Evolutionary conservation across 1,139 yeast genomes (phyloP).

Genomic region (Meyerozyma sp.): DNA sequence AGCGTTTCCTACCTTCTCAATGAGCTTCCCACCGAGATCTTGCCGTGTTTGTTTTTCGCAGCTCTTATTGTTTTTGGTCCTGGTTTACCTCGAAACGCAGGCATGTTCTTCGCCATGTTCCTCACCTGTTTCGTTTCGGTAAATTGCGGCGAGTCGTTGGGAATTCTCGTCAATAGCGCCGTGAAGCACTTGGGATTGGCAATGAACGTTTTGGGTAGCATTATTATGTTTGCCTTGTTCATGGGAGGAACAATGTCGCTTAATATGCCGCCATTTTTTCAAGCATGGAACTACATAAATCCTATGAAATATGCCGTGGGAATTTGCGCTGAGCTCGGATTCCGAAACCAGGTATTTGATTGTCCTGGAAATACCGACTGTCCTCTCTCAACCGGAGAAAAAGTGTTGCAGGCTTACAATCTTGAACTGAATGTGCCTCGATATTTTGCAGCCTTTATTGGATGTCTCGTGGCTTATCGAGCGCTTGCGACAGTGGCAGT

Average conservation of each 20-base stretch:
- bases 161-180: constrained; percentile 16
- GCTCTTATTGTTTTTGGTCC: constrained; percentile 17
- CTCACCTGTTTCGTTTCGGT: constrained; percentile 13
- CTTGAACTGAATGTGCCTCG: constrained; percentile 25
- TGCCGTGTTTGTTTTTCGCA: constrained; percentile 16
- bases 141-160: constrained; percentile 20
- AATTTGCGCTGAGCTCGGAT: constrained; percentile 32
- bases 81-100: constrained; percentile 18
- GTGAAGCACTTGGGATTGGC: constrained; percentile 21
- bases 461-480: constrained; percentile 15
- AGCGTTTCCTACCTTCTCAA: constrained; percentile 17
- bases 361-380: constrained; percentile 25
- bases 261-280: constrained; percentile 20
- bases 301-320: constrained; percentile 22
- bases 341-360: constrained; percentile 25
- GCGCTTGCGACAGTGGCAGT: constrained; percentile 12
- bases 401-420: constrained; percentile 29
- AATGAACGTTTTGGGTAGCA: constrained; percentile 16
- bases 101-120: constrained; percentile 18
- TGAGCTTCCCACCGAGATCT: constrained; percentile 18
- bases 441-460: constrained; percentile 17
- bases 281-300: constrained; percentile 18
- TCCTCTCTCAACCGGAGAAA: constrained; percentile 28
- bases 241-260: constrained; percentile 26
- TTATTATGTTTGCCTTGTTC: constrained; percentile 17